Percentiles rank a stretch among this genome's conserved stretches.
Conservation (phyloP, 2,329 filamentous ascomycete genomes). For the Cladophialophora psammophila region DNA sequence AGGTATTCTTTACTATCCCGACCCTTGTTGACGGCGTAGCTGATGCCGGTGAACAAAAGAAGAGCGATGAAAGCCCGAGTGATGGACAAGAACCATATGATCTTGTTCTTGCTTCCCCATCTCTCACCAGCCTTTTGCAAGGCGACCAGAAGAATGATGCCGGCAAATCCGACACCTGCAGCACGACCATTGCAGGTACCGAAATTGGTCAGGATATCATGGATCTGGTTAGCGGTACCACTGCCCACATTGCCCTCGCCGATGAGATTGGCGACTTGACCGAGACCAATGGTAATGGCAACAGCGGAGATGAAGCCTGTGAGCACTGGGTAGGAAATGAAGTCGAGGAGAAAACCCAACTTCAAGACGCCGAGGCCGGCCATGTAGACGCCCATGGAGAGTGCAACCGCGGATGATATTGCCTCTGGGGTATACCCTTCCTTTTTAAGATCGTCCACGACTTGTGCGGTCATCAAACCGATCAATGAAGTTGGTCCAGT, state of each 20-base stretch:
- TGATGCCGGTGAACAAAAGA: slow-evolving; percentile 68
- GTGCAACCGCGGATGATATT: slow-evolving; percentile 67
- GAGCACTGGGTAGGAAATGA: slow-evolving; percentile 69
- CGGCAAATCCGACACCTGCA: slow-evolving; percentile 65
- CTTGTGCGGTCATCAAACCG: slow-evolving; percentile 68
- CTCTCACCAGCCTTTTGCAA: slow-evolving; percentile 66
- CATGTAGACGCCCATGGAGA: slow-evolving; percentile 69
- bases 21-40: slow-evolving; percentile 66
- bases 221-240: slow-evolving; percentile 65
- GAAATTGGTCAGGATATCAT: slow-evolving; percentile 64
- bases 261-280: slow-evolving; percentile 68
- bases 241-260: slow-evolving; percentile 61
- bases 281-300: slow-evolving; percentile 70
- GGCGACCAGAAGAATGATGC: slow-evolving; percentile 62
- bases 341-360: slow-evolving; percentile 70
- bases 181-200: slow-evolving; percentile 66
- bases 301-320: slow-evolving; percentile 72
- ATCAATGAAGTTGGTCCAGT: slow-evolving; percentile 71
- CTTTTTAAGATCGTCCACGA: slow-evolving; percentile 60
- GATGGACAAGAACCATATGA: slow-evolving; percentile 66
- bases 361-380: slow-evolving; percentile 67
- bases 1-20: slow-evolving; percentile 55
- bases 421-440: slow-evolving; percentile 62
- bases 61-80: slow-evolving; percentile 68
- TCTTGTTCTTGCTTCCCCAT: slow-evolving; percentile 65